Evolutionary conservation across 345 rosid species (phyloP).

Genomic region (Salix caprea): DNA sequence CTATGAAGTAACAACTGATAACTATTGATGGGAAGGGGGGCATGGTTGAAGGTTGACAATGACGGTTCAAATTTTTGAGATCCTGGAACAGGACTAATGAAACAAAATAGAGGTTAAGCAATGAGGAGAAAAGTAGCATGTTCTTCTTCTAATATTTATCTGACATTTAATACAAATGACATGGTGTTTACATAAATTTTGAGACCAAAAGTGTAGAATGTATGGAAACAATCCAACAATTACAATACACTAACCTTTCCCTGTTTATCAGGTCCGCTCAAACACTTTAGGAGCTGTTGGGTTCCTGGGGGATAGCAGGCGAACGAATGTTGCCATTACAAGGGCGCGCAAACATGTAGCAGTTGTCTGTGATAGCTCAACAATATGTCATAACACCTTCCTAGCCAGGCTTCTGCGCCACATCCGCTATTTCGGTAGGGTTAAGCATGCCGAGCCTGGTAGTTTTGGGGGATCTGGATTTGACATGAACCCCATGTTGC

Average conservation of each 20-base stretch:
- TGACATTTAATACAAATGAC: too few species aligned
- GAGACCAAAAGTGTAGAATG: too few species aligned
- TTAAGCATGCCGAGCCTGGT: constrained; percentile 83
- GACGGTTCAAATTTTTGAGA: too few species aligned
- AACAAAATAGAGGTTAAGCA: too few species aligned
- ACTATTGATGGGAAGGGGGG: too few species aligned
- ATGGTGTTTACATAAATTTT: too few species aligned
- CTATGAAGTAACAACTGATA: too few species aligned
- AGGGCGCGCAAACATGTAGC: constrained; percentile 84
- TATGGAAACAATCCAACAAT: too few species aligned
- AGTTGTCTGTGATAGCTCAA: constrained; percentile 89
- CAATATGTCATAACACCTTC: constrained; percentile 91
- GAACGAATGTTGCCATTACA: constrained; percentile 93
- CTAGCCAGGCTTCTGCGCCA: constrained; percentile 83
- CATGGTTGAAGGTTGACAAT: too few species aligned
- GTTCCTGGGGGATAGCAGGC: constrained; percentile 82
- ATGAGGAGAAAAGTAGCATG: too few species aligned
- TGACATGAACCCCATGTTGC: constrained; percentile 84
- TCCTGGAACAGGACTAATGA: too few species aligned
- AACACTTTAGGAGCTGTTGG: constrained; percentile 87
- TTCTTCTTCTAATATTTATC: too few species aligned
- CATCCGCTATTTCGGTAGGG: constrained; percentile 81
- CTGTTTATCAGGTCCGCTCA: constrained; percentile 62
- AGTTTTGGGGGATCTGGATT: constrained; percentile 78
- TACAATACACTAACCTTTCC: neutral